Conservation (phyloP, 1,284 basidiomycete genomes). For the Malassezia restricta region DNA sequence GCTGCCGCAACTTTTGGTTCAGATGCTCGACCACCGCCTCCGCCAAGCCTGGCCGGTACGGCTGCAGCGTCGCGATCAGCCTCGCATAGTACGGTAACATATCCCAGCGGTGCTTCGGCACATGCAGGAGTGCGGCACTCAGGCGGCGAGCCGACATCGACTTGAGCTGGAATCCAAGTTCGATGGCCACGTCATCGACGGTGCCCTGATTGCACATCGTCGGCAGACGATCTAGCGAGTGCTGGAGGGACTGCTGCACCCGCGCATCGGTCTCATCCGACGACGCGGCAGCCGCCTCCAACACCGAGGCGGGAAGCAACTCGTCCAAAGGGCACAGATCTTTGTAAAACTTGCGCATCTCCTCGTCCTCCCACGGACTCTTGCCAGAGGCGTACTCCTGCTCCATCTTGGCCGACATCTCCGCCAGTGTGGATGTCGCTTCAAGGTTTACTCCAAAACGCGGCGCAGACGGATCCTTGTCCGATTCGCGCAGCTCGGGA, state of each 20-base stretch:
- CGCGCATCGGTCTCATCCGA: conserved; percentile 19
- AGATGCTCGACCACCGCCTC: conserved; percentile 54
- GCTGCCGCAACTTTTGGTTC: conserved; percentile 86
- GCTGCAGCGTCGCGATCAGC: conserved; percentile 71
- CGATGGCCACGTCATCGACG: conserved; percentile 85
- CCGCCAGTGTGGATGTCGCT: conserved; percentile 45
- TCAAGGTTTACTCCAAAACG: conserved; percentile 49
- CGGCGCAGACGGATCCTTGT: conserved; percentile 49
- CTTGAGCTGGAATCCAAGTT: conserved; percentile 90
- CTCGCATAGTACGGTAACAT: conserved; percentile 85
- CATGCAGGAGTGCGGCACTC: conserved; percentile 59
- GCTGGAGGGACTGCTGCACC: conserved; percentile 56
- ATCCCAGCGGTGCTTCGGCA: conserved; percentile 79
- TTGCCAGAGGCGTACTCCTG: conserved; percentile 52
- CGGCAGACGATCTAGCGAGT: conserved; percentile 79
- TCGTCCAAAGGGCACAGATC: conserved; percentile 82
- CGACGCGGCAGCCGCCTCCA: conserved; percentile 48
- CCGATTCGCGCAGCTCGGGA: conserved; percentile 65
- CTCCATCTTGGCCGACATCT: conserved; percentile 46
- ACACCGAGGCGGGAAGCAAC: conserved; percentile 71
- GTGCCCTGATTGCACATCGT: conserved; percentile 82
- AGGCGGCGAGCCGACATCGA: conserved; percentile 85
- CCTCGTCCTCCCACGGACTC: conserved; percentile 86
- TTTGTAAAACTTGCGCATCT: conserved; percentile 86
- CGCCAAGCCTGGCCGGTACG: conserved; percentile 87